Base-by-base conservation (phyloP, 2,329 filamentous ascomycete genomes). In the Fragosphaeria purpurea region DNA sequence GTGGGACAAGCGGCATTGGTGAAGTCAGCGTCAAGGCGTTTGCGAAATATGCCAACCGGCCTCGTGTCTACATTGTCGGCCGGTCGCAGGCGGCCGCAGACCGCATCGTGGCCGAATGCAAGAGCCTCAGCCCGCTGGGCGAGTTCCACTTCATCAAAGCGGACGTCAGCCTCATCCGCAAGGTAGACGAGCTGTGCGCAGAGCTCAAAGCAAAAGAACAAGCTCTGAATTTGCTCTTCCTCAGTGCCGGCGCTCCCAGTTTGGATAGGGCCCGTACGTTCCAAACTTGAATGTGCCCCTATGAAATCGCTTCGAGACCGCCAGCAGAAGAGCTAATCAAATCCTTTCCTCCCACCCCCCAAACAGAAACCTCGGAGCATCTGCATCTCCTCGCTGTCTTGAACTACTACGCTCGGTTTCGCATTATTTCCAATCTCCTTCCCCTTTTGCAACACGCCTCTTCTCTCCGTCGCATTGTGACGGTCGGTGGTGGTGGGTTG, bases 351-450 rank as follows among this genome's bases (percentile, higher is more conserved):
- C 22, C 22, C 22, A 2, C 22, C 22, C 22, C 22, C 22, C 22
- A 22, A 22, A 11, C 35, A 76, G 79, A 81, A 53, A 81, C 78
- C 0, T 47, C 64, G 0, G 81, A 85, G 62, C 77, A 75, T 3
- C 66, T 85, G 2, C 71, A 78, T 49, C 66, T 70, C 37, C 69
- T 73, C 37, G 68, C 72, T 33, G 68, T 73, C 9, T 67, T 83
- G 12, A 67, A 68, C 31, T 77, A 74, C 63, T 82, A 83, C 62
- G 69, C 74, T 5, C 79, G 80, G 30, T 70, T 76, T 55, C 76
- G 77, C 39, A 76, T 82, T 58, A 68, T 75, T 10, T 51, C 69
- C 42, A 79, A 80, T 49, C 70, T 85, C 1, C 72, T 82, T 7
- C 79, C 80, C 0, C 67, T 74, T 0, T 67, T 85, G 3, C 64